Base-by-base conservation (phyloP, 768 basidiomycete species). In the Lactarius hengduanensis region DNA sequence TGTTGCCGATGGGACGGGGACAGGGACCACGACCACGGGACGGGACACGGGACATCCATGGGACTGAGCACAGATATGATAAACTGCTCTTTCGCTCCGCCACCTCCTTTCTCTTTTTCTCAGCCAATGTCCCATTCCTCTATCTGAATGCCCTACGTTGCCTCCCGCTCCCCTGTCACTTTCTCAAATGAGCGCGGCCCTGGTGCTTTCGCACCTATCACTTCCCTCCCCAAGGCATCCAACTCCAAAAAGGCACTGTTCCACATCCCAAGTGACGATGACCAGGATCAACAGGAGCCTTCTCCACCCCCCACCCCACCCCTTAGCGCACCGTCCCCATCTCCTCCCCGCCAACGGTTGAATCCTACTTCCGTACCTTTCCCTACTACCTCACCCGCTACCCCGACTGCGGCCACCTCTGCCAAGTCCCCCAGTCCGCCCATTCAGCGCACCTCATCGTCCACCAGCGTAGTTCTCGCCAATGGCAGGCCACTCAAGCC, bases 401-500 rank as follows among this genome's bases (percentile, higher is more conserved):
- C 60, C 8, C 56, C 57, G 16, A 36, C 30, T 26, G 13, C 28
- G 2, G 20, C 10, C 22, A 54, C 38, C 45, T 18, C 36, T 41
- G 1, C 66, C 32, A 47, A 40, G 6, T 38, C 61, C 26, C 16
- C 68, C 54, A 8, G 43, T 30, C 22, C 61, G 11, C 60, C 64
- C 16, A 57, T 69, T 28, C 58, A 62, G 30, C 70, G 68, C 26
- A 64, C 70, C 0, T 15, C 61, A 36, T 78, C 68, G 70, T 81
- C 64, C 59, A 76, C 68, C 71, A 81, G 73, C 16, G 80, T 88
- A 61, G 74, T 86, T 28, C 82, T 88, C 40, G 79, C 84, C 22
- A 93, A 88, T 64, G 94, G 94, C 54, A 92, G 92, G 73, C 90
- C 93, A 4, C 87, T 97, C 77, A 93, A 93, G 73, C 83, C 90